Evolutionary conservation across 176 grass and related monocot species (phyloP).

Genomic region (Musa schizocarpa): DNA sequence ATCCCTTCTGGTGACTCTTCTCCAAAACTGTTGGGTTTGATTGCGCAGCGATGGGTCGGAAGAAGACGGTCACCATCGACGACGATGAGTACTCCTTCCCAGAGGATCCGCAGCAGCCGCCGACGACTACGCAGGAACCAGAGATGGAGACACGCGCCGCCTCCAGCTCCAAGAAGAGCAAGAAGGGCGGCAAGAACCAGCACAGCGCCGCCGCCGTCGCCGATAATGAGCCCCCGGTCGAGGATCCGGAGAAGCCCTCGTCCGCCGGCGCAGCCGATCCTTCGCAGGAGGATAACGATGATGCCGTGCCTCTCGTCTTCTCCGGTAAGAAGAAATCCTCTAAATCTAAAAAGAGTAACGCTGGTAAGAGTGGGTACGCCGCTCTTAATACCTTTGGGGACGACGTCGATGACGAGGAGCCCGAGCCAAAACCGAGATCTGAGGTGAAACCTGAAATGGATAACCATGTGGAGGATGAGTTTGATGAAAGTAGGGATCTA

Average conservation of each 20-base stretch:
- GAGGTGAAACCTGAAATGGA: conserved; percentile 23
- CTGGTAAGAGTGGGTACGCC: conserved; percentile 42
- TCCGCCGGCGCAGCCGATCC: not conserved
- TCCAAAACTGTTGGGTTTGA: not conserved
- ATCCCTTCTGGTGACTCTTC: not conserved
- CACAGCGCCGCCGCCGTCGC: not conserved
- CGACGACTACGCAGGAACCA: conserved; percentile 7
- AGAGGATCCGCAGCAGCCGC: conserved; percentile 21
- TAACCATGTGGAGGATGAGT: conserved; percentile 28
- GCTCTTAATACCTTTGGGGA: conserved; percentile 45
- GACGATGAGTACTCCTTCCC: conserved; percentile 90
- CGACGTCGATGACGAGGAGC: conserved; percentile 30
- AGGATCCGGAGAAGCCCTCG: conserved; percentile 38
- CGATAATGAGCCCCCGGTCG: conserved; percentile 19
- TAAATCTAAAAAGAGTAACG: conserved; percentile 44
- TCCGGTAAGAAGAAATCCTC: conserved; percentile 93
- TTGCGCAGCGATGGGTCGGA: conserved; percentile 58
- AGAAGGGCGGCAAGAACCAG: conserved; percentile 55
- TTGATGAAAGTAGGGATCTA: conserved; percentile 8
- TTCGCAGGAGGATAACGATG: conserved; percentile 35
- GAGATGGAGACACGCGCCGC: conserved; percentile 36
- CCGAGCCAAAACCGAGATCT: conserved; percentile 9
- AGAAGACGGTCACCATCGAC: conserved; percentile 80
- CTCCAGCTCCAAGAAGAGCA: conserved; percentile 55
- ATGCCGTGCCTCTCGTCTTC: conserved; percentile 51